These are phyloP conservation scores for Neonectria faginata DNA, from an alignment of 2,329 filamentous ascomycete species.

Conservation along the genomic window DNA sequence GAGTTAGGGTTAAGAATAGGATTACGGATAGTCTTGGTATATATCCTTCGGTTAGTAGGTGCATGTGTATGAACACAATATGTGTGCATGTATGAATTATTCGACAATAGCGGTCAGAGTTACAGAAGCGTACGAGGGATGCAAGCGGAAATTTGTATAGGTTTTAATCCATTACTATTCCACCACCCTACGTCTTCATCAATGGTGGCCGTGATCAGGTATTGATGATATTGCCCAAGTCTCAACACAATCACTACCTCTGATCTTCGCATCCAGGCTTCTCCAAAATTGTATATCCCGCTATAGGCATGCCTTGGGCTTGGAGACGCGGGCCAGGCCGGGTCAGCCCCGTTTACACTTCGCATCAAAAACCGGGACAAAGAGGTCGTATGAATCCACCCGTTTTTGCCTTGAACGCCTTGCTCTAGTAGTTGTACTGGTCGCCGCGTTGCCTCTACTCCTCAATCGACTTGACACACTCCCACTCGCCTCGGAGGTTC, in stretches of 20 bases:
- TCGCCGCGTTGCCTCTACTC: conserved; percentile 64
- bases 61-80: too few species aligned
- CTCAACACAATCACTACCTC: not conserved
- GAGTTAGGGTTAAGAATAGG: too few species aligned
- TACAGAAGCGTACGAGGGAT: not conserved
- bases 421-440: conserved; percentile 56
- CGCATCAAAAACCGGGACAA: conserved; percentile 30
- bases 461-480: conserved; percentile 96
- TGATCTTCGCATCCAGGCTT: conserved; percentile 8
- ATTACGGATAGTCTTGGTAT: too few species aligned
- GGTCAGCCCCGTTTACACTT: conserved; percentile 22
- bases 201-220: not conserved
- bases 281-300: conserved; percentile 3
- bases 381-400: conserved; percentile 41
- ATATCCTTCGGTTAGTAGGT: too few species aligned
- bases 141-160: conserved; percentile 19
- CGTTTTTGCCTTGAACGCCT: conserved; percentile 53
- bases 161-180: conserved; percentile 22
- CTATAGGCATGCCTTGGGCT: conserved; percentile 8
- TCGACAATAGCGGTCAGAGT: not conserved
- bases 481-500: conserved; percentile 95
- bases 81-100: too few species aligned
- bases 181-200: conserved; percentile 17
- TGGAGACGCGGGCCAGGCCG: not conserved
- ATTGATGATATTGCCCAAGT: not conserved